Evolutionary conservation across 495 filamentous ascomycete genomes (phyloP).

Genomic region (Aspergillus nidulans): DNA sequence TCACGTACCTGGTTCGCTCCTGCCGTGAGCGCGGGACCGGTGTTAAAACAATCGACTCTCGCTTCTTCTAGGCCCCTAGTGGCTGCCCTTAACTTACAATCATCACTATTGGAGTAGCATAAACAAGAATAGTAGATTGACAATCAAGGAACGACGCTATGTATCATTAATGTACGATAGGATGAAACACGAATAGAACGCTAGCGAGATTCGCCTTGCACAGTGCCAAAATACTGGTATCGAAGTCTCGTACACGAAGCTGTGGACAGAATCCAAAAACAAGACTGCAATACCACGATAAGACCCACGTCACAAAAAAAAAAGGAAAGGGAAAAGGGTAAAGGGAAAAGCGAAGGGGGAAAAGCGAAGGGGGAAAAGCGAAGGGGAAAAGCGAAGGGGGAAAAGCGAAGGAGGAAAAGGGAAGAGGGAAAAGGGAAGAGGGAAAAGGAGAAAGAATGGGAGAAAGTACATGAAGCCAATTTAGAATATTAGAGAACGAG

Average conservation of each 20-base stretch:
- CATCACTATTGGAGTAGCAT: no score
- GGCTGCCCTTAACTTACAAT: no score
- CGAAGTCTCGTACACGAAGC: constrained; percentile 17
- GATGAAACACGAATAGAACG: constrained; percentile 19
- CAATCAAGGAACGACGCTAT: constrained; percentile 31
- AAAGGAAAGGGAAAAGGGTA: neutral
- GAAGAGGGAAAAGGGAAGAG: neutral
- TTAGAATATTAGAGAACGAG: constrained; percentile 44
- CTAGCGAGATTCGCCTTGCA: constrained; percentile 9
- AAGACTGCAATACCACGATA: constrained; percentile 25
- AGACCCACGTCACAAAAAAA: constrained; percentile 2
- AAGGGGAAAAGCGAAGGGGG: constrained; percentile 1
- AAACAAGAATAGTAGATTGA: neutral
- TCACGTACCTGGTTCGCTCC: no score
- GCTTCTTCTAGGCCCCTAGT: no score
- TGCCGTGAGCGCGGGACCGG: no score
- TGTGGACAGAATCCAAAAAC: constrained; percentile 12
- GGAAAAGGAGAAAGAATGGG: neutral
- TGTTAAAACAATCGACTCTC: no score
- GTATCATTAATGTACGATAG: constrained; percentile 36
- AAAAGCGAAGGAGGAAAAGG: neutral
- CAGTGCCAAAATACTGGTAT: neutral
- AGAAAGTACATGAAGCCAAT: neutral
- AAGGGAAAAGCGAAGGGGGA: neutral
- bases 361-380: neutral